Evolutionary conservation across 2,329 filamentous ascomycete genomes (phyloP).

Genomic region (Thielaviopsis euricoi): DNA sequence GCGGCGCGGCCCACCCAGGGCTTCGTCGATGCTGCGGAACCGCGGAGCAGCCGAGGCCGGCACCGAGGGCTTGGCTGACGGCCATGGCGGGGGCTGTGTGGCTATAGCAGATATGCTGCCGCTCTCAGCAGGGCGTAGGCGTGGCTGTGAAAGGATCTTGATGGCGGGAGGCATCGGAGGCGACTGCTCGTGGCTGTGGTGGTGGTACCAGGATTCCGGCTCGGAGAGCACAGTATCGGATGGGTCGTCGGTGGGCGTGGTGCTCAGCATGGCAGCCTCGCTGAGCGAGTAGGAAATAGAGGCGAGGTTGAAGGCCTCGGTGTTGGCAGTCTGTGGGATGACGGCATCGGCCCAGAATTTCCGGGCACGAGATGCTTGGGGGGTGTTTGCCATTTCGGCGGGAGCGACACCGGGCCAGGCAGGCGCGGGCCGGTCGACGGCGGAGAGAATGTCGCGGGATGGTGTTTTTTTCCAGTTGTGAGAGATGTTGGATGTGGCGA

Average conservation of each 20-base stretch:
- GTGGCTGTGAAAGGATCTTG: neutral
- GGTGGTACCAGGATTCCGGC: constrained; percentile 9
- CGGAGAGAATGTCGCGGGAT: constrained; percentile 1
- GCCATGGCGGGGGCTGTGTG: neutral
- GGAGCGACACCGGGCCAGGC: constrained; percentile 1
- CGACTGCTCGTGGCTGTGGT: neutral
- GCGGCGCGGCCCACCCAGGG: neutral
- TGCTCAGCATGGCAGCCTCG: constrained; percentile 6
- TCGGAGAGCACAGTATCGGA: neutral
- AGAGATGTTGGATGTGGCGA: neutral
- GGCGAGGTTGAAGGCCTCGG: constrained; percentile 10
- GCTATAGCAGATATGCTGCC: neutral
- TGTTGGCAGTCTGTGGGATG: constrained; percentile 11
- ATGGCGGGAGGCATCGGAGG: neutral
- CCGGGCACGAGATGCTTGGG: neutral
- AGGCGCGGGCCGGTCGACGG: constrained; percentile 6
- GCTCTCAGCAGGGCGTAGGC: neutral
- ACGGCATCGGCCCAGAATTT: constrained; percentile 7
- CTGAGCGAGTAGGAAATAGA: constrained; percentile 9
- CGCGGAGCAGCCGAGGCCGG: neutral
- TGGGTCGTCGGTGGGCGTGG: constrained; percentile 4
- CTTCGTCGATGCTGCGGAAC: neutral
- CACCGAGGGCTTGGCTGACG: neutral
- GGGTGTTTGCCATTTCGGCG: neutral
- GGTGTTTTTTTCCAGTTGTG: constrained; percentile 9